A percentile compares a stretch with the other conserved stretches of the same genome.
phyloP scores from a whole-genome alignment of 768 basidiomycete genomes.

The Pisolithus microcarpus region DNA sequence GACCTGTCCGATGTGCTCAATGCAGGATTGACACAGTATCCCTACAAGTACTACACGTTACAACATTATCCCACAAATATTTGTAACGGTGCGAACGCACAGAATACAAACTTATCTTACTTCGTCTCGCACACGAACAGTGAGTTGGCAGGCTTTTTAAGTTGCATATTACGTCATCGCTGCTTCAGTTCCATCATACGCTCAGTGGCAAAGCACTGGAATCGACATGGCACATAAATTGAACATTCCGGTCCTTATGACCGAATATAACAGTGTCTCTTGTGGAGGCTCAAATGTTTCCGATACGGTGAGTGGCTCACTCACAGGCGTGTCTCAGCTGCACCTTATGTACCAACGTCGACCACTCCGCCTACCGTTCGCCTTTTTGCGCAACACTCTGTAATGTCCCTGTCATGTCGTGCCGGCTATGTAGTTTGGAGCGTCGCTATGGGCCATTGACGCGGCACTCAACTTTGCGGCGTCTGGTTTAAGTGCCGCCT shows the following conservation, averaged over 20 bases:
- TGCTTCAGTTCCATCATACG: conserved; percentile 20
- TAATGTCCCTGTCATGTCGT: background rate
- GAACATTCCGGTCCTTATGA: conserved; percentile 26
- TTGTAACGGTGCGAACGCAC: conserved; percentile 23
- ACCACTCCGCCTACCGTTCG: background rate
- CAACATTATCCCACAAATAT: conserved; percentile 32
- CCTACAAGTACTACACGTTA: conserved; percentile 31
- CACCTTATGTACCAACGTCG: too few species aligned
- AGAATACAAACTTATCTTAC: conserved; percentile 31
- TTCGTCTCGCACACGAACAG: conserved; percentile 29
- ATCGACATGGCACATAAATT: conserved; percentile 18
- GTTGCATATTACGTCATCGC: background rate
- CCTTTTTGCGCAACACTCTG: too few species aligned
- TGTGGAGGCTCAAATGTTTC: conserved; percentile 34
- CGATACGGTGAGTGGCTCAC: conserved; percentile 19
- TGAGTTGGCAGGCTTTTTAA: conserved; percentile 8
- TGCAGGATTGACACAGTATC: conserved; percentile 25
- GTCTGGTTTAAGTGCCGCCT: conserved; percentile 26
- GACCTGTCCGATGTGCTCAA: conserved; percentile 27
- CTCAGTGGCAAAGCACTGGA: conserved; percentile 26
- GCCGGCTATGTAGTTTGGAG: conserved; percentile 25
- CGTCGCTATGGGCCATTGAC: conserved; percentile 30
- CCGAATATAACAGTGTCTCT: conserved; percentile 32
- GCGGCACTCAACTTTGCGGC: conserved; percentile 29
- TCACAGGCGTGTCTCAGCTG: too few species aligned